Evolutionary conservation across 192 early-diverging fungal genomes (phyloP), one percentile per base, ranked within the genome.

Genomic region (Podochytrium sp.): DNA sequence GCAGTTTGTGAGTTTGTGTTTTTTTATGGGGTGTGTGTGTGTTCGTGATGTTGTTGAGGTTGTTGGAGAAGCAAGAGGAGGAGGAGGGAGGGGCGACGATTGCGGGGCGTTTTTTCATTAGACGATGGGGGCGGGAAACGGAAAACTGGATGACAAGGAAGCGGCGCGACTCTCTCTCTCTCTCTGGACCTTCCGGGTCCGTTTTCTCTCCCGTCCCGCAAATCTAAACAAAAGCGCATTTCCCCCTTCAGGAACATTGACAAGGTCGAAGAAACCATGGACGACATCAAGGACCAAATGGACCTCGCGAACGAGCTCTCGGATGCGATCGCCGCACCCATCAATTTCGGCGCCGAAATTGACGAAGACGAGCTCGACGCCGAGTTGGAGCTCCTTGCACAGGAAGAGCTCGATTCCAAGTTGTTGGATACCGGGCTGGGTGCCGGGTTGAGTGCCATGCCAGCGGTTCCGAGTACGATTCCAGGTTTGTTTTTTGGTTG

Each of bases 251-350:
- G 91, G 85, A 85, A 95, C 74, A 94, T 96, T 58, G 90, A 95
- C 76, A 97, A 94, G 87, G 96, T 99, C 32, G 97, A 99, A 75
- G 84, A 86, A 41, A 95, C 92, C 14, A 95, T 96, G 94, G 97
- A 99, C 71, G 94, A 96, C 58, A 96, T 99, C 69, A 89, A 93
- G 34, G 97, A 99, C 68, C 95, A 99, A 78, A 97, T 98, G 93
- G 95, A 96, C 70, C 76, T 96, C 69, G 93, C 95, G 23, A 95
- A 96, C 75, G 97, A 98, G 80, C 89, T 99, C 12, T 92, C 90
- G 20, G 93, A 96, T 40, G 96, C 94, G 7, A 95, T 99, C 74
- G 91, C 95, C 49, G 90, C 91, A 78, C 96, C 95, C 0, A 87
- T 95, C 71, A 78, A 88, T 51, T 91, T 95, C 75, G 96, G 95